Base-by-base conservation (phyloP, 2,329 filamentous ascomycete species). In the Talaromyces sp. region DNA sequence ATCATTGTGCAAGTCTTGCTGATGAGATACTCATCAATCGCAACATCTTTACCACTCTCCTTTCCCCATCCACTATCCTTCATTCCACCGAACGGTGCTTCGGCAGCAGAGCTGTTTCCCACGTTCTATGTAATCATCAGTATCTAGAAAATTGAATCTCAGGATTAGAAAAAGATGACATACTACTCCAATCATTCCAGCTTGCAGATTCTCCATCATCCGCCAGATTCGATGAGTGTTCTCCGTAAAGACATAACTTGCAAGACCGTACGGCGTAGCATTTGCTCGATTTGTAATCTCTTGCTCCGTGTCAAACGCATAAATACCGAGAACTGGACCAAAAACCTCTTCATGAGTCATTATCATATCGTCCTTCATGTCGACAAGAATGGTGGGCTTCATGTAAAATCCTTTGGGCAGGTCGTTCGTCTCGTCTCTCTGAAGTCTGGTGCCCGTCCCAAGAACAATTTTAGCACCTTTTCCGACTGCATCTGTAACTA, bases 251-350 rank as follows among this genome's bases (percentile, higher is more conserved):
- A 82, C 73, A 0, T 78, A 79, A 22, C 78, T 78, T 10, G 79
- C 81, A 5, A 82, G 72, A 0, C 79, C 82, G 58, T 79, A 82
- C 43, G 80, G 76, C 59, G 67, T 83, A n/a, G 65, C 64, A 19
- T 67, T 84, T 2, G 81, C 81, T 6, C 82, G 72, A 1, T 66
- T 27, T 3, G 82, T 69, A 0, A 81, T 79, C 60, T 82, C 75
- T 24, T 78, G 74, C 68, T 83, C 82, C 0, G 82, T 78, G 0
- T 77, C 75, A 84, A 85, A 89, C 8, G 80, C 80, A 62, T 88
- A 73, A 16, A 88, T 77, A 0, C 87, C 86, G 1, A 88, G 80
- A 41, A 89, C 83, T 0, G 87, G 87, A 22, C 84, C 84, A 66
- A 87, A 87, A 27, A 84, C 83, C 71, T 87, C 85, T 68, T 87